Evolutionary conservation across 441 rosid genomes (phyloP).

Genomic region (Eutrema salsugineum): DNA sequence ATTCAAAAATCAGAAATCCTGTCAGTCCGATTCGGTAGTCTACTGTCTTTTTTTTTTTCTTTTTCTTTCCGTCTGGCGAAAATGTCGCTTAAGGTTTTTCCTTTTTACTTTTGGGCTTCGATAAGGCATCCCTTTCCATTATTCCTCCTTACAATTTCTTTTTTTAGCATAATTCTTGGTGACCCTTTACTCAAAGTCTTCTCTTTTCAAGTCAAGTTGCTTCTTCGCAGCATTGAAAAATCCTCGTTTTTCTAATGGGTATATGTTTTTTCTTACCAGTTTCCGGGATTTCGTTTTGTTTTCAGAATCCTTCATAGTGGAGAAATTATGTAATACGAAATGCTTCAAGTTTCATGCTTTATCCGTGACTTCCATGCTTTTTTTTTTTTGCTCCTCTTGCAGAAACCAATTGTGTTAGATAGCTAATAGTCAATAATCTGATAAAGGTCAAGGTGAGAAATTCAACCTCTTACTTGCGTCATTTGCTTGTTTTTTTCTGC

Average conservation of each 20-base stretch:
- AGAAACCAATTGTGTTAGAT: slow-evolving; percentile 40
- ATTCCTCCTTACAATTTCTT: not conserved
- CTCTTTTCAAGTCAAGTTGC: slow-evolving; percentile 23
- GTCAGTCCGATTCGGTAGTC: not conserved
- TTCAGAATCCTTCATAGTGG: slow-evolving; percentile 26
- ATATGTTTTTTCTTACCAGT: not conserved
- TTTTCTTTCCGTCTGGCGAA: not conserved
- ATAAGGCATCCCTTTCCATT: slow-evolving; percentile 16
- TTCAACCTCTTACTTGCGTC: slow-evolving; percentile 13
- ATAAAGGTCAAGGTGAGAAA: slow-evolving; percentile 38
- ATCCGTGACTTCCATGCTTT: slow-evolving; percentile 42
- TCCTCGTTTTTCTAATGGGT: slow-evolving; percentile 11
- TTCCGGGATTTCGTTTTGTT: slow-evolving; percentile 23
- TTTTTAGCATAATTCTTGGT: slow-evolving; percentile 20
- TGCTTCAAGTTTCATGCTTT: slow-evolving; percentile 45
- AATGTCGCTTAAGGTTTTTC: slow-evolving; percentile 21
- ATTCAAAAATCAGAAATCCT: not conserved
- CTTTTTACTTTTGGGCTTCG: not conserved
- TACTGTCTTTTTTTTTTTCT: not conserved
- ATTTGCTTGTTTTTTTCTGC: slow-evolving; percentile 26
- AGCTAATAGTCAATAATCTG: slow-evolving; percentile 32
- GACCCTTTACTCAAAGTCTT: slow-evolving; percentile 43
- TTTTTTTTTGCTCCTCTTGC: slow-evolving; percentile 5
- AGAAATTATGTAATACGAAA: slow-evolving; percentile 16
- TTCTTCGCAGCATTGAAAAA: slow-evolving; percentile 10